Base-by-base conservation (phyloP, 495 filamentous ascomycete genomes). In the Xylona heveae region DNA sequence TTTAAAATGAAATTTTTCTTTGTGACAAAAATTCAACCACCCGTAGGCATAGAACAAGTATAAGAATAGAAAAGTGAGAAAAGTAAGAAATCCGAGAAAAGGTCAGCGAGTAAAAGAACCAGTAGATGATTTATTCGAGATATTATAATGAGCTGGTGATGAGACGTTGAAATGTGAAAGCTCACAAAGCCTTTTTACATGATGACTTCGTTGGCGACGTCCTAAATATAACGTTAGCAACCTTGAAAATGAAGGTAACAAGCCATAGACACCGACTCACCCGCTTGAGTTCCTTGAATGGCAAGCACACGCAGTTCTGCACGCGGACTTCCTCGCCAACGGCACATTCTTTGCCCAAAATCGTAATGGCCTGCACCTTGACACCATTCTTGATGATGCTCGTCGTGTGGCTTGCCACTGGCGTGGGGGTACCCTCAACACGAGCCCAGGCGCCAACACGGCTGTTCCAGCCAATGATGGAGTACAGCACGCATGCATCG, bases 311-410 rank as follows among this genome's bases (percentile, higher is more conserved):
- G 51, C 88, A 99, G 58, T 99, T 99, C 59, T 94, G 88, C 42
- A 99, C 83, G 33, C 83, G 71, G 19, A 99, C 77, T 49, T 99
- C 88, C 44, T 99, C 88, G 1, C 73, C 83, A 31, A 95, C 90
- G 20, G 60, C 74, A 46, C 90, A 95, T 52, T 97, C 88, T 61
- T 94, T 93, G 47, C 85, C 88, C 40, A 97, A 57, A 42, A 95
- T 97, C 22, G 84, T 94, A 49, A 97, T 92, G 55, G 81, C 92
- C 61, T 97, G 88, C 32, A 97, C 90, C 63, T 94, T 95, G 54
- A 95, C 69, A 20, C 88, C 88, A 40, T 92, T 88, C 68, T 91
- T 94, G 45, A 95, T 58, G 41, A 95, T 82, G 55, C 75, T 92
- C 6, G 90, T 95, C 7, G 71, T 77, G 56, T 99, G 90, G 57